Conservation (phyloP, 192 early-diverging fungal species). For the Coemansia sp. region DNA sequence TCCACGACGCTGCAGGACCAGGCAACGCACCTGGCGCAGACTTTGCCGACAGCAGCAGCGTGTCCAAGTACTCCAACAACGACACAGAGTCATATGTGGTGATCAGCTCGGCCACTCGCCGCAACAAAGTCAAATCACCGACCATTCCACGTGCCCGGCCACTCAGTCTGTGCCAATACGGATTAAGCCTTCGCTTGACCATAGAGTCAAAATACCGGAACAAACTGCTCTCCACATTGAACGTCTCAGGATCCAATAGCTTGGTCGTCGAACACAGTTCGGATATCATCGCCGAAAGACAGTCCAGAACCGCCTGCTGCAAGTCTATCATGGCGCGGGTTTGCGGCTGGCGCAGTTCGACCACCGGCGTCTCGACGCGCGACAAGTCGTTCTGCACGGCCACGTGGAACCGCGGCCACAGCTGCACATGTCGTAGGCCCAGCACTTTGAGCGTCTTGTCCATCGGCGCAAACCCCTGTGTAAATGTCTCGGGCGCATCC, state of each 20-base stretch:
- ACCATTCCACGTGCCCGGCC: slow-evolving; percentile 72
- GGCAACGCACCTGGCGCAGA: slow-evolving; percentile 27
- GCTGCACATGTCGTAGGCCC: slow-evolving; percentile 73
- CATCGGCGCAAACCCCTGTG: slow-evolving; percentile 79
- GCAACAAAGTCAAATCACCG: slow-evolving; percentile 68
- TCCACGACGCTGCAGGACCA: slow-evolving; percentile 67
- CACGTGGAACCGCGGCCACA: slow-evolving; percentile 77
- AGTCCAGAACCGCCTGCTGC: slow-evolving; percentile 81
- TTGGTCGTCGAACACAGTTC: slow-evolving; percentile 71
- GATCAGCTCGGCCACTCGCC: slow-evolving; percentile 73
- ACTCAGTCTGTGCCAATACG: slow-evolving; percentile 84
- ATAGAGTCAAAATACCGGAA: slow-evolving; percentile 82
- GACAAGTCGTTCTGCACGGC: slow-evolving; percentile 53
- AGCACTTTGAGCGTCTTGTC: slow-evolving; percentile 84
- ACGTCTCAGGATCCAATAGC: slow-evolving; percentile 74
- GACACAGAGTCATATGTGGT: slow-evolving; percentile 85
- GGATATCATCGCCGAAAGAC: slow-evolving; percentile 71
- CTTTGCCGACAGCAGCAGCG: slow-evolving; percentile 64
- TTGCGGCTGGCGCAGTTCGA: slow-evolving; percentile 77
- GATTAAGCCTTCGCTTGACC: slow-evolving; percentile 73
- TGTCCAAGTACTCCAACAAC: slow-evolving; percentile 84
- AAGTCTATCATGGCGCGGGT: slow-evolving; percentile 78
- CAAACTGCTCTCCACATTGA: slow-evolving; percentile 84
- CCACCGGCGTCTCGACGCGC: slow-evolving; percentile 58
- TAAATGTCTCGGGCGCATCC: slow-evolving; percentile 80